Base-by-base conservation (phyloP, 176 grass and related monocot species). In the Oryza glaberrima region DNA sequence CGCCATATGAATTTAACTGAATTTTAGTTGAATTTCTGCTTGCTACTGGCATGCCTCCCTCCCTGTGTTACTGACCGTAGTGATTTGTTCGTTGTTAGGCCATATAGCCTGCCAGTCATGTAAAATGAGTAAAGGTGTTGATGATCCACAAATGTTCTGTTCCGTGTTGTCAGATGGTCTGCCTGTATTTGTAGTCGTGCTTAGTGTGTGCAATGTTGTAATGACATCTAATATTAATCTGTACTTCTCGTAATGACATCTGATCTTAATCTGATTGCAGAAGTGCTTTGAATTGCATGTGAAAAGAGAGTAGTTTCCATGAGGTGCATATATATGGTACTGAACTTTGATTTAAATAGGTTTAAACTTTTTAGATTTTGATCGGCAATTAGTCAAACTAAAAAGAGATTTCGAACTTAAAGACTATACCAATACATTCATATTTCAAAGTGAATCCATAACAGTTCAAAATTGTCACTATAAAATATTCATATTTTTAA, bases 41-140 rank as follows among this genome's bases (percentile, higher is more conserved):
- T 43, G 36, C 17, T 8, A 56, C 52, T 56, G 52, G 17, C 52
- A 20, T 56, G 2, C 16, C 51, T 54, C 51, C 51, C 0, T 6
- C 17, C 17, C 52, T 56, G 26, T 41, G 9, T 28, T 13, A 66
- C 70, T 61, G 69, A 74, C 61, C 52, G 6, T 65, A 74, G 60
- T 67, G 11, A 71, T 71, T 30, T 71, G 56, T 71, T 85, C 2
- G 71, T 77, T 81, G 64, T 45, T 84, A 32, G 65, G 17, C 52
- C 34, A 22, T 85, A 10, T 77, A 66, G 44, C 10, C 19, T 11
- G 11, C 45, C 20, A 76, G 79, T 12, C 7, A 48, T 65, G 28
- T 82, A 36, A 63, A 80, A 26, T 0, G 40, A 68, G 63, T 19
- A 36, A 2, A 56, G 14, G 3, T 58, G 30, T 32, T 32, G 63